These are phyloP conservation scores for Coemansia pectinata DNA, from an alignment of 192 early-diverging fungal genomes.

Conservation along the genomic window DNA sequence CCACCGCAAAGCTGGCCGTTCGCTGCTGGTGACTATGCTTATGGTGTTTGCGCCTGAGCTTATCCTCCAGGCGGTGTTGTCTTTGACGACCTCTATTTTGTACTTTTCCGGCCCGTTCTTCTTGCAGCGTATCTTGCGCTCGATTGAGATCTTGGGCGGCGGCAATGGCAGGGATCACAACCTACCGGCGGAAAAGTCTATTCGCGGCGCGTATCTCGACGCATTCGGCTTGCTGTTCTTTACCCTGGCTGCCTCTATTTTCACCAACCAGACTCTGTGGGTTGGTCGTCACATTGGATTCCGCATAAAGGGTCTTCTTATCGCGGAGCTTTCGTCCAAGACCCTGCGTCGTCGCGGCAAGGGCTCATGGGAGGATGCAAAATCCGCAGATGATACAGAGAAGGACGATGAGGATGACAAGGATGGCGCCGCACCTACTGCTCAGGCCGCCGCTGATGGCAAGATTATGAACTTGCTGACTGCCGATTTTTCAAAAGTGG, in stretches of 20 bases:
- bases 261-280: constrained; percentile 60
- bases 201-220: constrained; percentile 57
- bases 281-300: constrained; percentile 67
- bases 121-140: constrained; percentile 59
- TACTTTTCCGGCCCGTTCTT: constrained; percentile 60
- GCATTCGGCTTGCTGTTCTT: constrained; percentile 62
- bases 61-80: constrained; percentile 34
- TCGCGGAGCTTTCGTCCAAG: constrained; percentile 69
- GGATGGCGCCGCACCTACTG: constrained; percentile 29
- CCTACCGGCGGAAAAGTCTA: neutral
- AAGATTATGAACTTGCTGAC: constrained; percentile 75
- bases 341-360: constrained; percentile 63
- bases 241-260: constrained; percentile 37
- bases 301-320: constrained; percentile 60
- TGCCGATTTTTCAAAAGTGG: constrained; percentile 67
- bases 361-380: constrained; percentile 55
- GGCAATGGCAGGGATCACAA: neutral
- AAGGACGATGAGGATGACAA: constrained; percentile 16
- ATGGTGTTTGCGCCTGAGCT: constrained; percentile 52
- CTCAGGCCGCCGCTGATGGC: constrained; percentile 55
- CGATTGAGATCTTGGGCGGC: constrained; percentile 51
- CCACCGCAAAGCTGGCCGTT: constrained; percentile 19
- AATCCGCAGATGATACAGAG: constrained; percentile 18
- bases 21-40: constrained; percentile 37
- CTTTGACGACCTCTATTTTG: constrained; percentile 28